Conservation (phyloP, 164 flowering plant genomes). For the Platanus orientalis region DNA sequence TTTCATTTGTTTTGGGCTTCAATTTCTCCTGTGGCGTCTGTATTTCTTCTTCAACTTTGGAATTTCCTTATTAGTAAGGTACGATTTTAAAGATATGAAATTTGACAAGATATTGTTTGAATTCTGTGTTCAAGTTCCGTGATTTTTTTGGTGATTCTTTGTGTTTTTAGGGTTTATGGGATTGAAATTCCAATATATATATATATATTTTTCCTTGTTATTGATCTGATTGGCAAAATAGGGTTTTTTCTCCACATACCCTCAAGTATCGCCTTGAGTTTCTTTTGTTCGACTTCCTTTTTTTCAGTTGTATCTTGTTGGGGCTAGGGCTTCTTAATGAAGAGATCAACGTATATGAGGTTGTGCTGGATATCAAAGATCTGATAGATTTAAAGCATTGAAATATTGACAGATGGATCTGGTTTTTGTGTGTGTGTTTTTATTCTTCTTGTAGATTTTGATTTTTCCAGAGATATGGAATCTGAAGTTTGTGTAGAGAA, state of each 20-base stretch:
- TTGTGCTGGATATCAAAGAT: neutral
- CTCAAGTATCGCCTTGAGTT: too few relatives aligned
- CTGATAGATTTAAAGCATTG: neutral
- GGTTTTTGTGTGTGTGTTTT: neutral
- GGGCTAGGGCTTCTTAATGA: neutral
- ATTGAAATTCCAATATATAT: too few relatives aligned
- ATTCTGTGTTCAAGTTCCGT: too few relatives aligned
- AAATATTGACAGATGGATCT: neutral
- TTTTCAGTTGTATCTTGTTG: neutral
- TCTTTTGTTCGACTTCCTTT: neutral
- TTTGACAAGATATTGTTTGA: too few relatives aligned
- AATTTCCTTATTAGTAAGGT: too few relatives aligned
- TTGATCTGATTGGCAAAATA: neutral
- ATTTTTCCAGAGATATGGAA: constrained; percentile 5
- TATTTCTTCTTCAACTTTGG: too few relatives aligned
- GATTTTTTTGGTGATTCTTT: too few relatives aligned
- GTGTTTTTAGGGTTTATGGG: too few relatives aligned
- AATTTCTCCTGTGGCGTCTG: too few relatives aligned
- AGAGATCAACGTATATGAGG: neutral
- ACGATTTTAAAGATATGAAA: too few relatives aligned
- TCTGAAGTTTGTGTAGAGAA: constrained; percentile 7
- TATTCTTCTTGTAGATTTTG: neutral
- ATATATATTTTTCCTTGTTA: too few relatives aligned
- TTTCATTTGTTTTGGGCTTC: too few relatives aligned
- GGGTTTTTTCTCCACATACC: neutral